These are phyloP conservation scores for Claviceps monticola DNA, from an alignment of 2,329 filamentous ascomycete genomes.

Conservation along the genomic window DNA sequence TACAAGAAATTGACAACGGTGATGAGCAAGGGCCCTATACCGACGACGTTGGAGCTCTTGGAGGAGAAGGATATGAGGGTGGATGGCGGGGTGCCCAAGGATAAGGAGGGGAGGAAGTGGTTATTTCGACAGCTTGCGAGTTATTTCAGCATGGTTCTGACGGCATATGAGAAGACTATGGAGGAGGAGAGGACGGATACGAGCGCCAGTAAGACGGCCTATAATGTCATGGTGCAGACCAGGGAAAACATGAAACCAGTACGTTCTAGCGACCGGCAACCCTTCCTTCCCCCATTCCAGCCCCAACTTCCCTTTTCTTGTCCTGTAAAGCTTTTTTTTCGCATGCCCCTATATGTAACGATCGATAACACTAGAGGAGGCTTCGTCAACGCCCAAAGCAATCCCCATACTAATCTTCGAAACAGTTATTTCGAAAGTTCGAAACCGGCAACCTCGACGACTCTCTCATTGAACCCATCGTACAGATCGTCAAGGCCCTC, in stretches of 20 bases:
- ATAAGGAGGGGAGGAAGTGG: constrained; percentile 51
- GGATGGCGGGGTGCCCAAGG: constrained; percentile 43
- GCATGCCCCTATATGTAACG: not conserved
- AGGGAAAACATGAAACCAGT: constrained; percentile 73
- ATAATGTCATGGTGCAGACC: constrained; percentile 74
- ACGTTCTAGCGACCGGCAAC: constrained; percentile 11
- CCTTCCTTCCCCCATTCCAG: not conserved
- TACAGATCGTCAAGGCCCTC: constrained; percentile 83
- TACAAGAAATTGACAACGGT: constrained; percentile 52
- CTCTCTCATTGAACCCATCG: constrained; percentile 63
- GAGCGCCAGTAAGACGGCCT: constrained; percentile 67
- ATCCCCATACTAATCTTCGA: too few species aligned
- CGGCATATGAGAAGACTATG: constrained; percentile 73
- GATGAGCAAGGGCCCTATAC: constrained; percentile 65
- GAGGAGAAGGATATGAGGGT: constrained; percentile 86
- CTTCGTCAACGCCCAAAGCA: not conserved
- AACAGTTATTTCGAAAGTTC: constrained; percentile 68
- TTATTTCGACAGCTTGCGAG: constrained; percentile 80
- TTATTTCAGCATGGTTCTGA: constrained; percentile 93
- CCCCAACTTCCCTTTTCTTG: too few species aligned
- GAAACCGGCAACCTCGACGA: constrained; percentile 71
- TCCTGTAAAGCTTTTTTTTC: too few species aligned
- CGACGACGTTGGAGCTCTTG: constrained; percentile 67
- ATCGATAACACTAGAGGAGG: not conserved
- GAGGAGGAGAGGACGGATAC: constrained; percentile 50